Conservation (phyloP, 768 basidiomycete genomes). For the Suillus weaverae region DNA sequence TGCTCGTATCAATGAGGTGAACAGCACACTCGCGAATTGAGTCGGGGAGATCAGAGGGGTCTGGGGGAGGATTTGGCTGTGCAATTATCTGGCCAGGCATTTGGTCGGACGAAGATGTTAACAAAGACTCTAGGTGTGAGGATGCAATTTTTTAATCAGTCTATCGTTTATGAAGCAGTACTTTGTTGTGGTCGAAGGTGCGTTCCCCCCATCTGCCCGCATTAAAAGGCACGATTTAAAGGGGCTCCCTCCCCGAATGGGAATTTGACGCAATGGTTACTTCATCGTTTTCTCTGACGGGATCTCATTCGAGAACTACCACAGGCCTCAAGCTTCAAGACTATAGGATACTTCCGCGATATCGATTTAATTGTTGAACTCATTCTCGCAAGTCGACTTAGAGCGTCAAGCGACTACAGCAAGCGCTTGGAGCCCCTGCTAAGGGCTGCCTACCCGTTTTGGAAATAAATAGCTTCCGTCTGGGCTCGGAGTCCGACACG, state of each 20-base stretch:
- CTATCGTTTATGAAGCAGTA: not conserved
- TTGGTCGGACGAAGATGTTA: not conserved
- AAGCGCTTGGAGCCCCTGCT: not conserved
- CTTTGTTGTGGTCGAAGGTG: not conserved
- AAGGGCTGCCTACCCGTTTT: not conserved
- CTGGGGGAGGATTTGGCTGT: conserved; percentile 69
- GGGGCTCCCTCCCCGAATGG: not conserved
- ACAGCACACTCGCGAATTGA: conserved; percentile 50
- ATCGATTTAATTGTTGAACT: not conserved
- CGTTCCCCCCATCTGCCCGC: not conserved
- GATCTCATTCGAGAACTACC: not conserved
- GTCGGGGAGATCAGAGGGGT: conserved; percentile 66
- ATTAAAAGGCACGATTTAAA: not conserved
- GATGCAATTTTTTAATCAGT: not conserved
- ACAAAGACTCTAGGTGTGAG: not conserved
- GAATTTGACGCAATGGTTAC: not conserved
- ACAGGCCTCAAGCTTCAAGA: not conserved
- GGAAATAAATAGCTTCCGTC: not conserved
- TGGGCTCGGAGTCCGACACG: too few relatives aligned
- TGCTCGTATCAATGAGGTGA: conserved; percentile 41
- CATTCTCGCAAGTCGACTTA: not conserved
- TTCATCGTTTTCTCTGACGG: not conserved
- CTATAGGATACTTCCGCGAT: not conserved
- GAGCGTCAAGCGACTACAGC: not conserved
- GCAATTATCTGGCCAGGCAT: conserved; percentile 63